Percentiles rank a stretch among this genome's conserved stretches.
Conservation (phyloP, 352 stramenopile genomes). For the Aphanomyces astaci region DNA sequence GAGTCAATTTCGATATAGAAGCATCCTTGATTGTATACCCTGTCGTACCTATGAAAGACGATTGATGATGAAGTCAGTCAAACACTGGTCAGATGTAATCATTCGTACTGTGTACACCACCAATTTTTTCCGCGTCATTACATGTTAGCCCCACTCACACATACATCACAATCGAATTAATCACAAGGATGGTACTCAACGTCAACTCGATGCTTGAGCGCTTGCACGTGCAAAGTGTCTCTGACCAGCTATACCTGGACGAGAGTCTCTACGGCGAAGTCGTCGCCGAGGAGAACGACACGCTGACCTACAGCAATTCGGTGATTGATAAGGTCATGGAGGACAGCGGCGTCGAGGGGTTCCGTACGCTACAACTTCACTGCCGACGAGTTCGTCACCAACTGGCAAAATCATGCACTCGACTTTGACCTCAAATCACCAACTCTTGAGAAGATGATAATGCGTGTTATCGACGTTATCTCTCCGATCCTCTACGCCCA, state of each 20-base stretch:
- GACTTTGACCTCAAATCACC: conserved; percentile 2
- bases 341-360: not conserved
- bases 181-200: no score
- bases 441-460: conserved; percentile 12
- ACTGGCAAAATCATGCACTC: conserved; percentile 10
- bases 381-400: not conserved
- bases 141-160: no score
- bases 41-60: no score
- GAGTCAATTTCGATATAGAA: no score
- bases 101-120: no score
- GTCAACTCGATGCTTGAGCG: not conserved
- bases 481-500: not conserved
- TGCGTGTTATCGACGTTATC: not conserved
- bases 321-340: not conserved
- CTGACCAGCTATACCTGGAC: not conserved
- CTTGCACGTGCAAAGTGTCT: not conserved
- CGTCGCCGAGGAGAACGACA: not conserved
- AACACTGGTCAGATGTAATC: no score
- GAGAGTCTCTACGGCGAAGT: not conserved
- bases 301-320: not conserved
- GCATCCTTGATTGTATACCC: no score
- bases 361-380: conserved; percentile 5
- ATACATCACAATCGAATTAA: no score
- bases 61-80: no score
- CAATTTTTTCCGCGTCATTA: no score